A percentile compares a stretch with the other conserved stretches of the same genome.
Evolutionary conservation across 2,329 filamentous ascomycete species (phyloP).

Genomic region (Dactylellina parvicollis): DNA sequence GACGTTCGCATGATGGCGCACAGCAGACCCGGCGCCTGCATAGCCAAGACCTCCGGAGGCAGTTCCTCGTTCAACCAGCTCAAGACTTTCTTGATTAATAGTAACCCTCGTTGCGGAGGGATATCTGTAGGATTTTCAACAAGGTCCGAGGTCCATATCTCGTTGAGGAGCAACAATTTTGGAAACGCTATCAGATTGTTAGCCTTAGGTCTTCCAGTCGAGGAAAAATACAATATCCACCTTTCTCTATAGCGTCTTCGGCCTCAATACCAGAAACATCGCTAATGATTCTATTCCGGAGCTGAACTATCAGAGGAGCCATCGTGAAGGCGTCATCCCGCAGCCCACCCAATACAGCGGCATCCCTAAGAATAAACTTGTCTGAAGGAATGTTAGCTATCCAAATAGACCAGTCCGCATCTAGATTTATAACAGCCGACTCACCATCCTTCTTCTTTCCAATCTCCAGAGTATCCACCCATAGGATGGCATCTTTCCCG

Average conservation of each 20-base stretch:
- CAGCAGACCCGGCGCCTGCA: constrained; percentile 60
- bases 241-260: constrained; percentile 47
- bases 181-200: constrained; percentile 63
- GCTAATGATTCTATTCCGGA: constrained; percentile 47
- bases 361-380: constrained; percentile 39
- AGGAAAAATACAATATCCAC: not conserved
- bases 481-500: constrained; percentile 40
- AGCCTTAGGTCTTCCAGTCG: not conserved
- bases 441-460: constrained; percentile 43
- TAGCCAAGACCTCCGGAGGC: constrained; percentile 37
- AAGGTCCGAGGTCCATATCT: constrained; percentile 58
- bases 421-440: not conserved
- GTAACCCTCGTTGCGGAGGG: constrained; percentile 54
- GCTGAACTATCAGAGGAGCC: constrained; percentile 26
- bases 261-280: constrained; percentile 48
- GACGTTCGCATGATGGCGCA: constrained; percentile 46
- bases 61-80: constrained; percentile 57
- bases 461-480: constrained; percentile 42
- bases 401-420: not conserved
- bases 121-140: constrained; percentile 54
- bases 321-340: constrained; percentile 42
- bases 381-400: constrained; percentile 7
- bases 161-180: constrained; percentile 67
- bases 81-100: constrained; percentile 56
- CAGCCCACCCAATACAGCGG: constrained; percentile 39